phyloP scores from a whole-genome alignment of 2,329 filamentous ascomycete species.

The Orbilia ellipsospora region DNA sequence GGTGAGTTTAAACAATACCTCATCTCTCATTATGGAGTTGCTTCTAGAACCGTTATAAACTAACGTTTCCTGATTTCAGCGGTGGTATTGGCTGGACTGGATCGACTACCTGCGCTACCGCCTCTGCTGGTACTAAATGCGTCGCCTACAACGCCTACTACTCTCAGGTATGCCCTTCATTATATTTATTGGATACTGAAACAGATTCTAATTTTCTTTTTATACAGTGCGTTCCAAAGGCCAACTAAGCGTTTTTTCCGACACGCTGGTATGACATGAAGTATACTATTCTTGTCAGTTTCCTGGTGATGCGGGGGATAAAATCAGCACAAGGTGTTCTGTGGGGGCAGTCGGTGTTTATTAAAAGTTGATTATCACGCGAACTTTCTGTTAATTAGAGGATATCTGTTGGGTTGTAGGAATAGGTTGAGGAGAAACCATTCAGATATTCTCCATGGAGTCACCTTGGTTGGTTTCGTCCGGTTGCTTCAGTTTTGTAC shows the following conservation, averaged over 20 bases:
- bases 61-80: conserved; percentile 6
- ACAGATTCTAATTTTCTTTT: conserved; percentile 8
- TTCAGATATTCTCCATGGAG: no score
- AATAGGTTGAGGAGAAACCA: conserved; percentile 12
- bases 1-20: conserved; percentile 21
- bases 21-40: neutral
- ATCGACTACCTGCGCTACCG: neutral
- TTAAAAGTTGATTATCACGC: no score
- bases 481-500: conserved; percentile 18
- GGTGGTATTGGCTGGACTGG: conserved; percentile 28
- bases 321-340: no score
- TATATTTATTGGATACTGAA: neutral
- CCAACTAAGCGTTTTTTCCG: neutral
- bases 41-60: neutral
- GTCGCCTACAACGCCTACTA: conserved; percentile 41
- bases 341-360: no score
- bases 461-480: conserved; percentile 1
- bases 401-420: no score
- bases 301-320: no score
- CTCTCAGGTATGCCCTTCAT: conserved; percentile 35
- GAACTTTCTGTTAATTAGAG: no score
- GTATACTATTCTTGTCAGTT: no score
- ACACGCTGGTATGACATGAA: no score
- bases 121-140: conserved; percentile 8
- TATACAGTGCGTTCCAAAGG: conserved; percentile 33